A percentile compares a stretch with the other conserved stretches of the same genome.
phyloP scores from a whole-genome alignment of 1,284 basidiomycete species.

The Pterulicium gracile region DNA sequence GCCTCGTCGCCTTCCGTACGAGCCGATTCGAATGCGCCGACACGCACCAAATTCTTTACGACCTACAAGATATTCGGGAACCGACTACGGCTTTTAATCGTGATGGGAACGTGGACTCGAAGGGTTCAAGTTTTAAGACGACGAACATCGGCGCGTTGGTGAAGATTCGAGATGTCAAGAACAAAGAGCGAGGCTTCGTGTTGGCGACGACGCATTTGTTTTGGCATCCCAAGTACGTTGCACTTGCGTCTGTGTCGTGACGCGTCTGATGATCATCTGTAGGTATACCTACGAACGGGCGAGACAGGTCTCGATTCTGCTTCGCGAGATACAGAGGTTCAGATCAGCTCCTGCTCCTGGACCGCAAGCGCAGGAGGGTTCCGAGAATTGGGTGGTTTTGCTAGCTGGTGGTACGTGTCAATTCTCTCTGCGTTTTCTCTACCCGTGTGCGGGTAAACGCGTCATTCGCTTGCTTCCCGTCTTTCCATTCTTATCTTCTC shows the following conservation, averaged over 20 bases:
- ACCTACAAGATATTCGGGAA: conserved; percentile 19
- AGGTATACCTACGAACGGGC: conserved; percentile 82
- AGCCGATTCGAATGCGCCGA: conserved; percentile 34
- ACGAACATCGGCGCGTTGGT: conserved; percentile 77
- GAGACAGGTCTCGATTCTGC: conserved; percentile 60
- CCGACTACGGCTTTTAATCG: conserved; percentile 20
- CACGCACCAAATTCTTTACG: conserved; percentile 39
- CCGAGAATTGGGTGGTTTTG: conserved; percentile 62
- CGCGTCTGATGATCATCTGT: conserved; percentile 5
- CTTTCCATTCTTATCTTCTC: too few species aligned
- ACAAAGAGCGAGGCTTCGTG: conserved; percentile 41
- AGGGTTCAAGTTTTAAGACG: conserved; percentile 56
- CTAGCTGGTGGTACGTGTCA: conserved; percentile 67
- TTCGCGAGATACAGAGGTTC: conserved; percentile 57
- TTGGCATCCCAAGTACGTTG: conserved; percentile 81
- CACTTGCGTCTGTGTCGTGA: conserved; percentile 4
- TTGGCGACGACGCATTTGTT: conserved; percentile 84
- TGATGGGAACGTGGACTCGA: conserved; percentile 23
- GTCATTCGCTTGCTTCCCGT: too few species aligned
- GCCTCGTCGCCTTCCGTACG: conserved; percentile 64
- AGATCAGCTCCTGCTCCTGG: conserved; percentile 31
- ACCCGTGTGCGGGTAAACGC: too few species aligned
- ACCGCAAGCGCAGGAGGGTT: neutral
- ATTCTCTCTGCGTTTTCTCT: conserved; percentile 2
- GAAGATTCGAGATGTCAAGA: conserved; percentile 40